Evolutionary conservation across 1,284 basidiomycete genomes (phyloP).

Genomic region (Singerocomus rubriflavus): DNA sequence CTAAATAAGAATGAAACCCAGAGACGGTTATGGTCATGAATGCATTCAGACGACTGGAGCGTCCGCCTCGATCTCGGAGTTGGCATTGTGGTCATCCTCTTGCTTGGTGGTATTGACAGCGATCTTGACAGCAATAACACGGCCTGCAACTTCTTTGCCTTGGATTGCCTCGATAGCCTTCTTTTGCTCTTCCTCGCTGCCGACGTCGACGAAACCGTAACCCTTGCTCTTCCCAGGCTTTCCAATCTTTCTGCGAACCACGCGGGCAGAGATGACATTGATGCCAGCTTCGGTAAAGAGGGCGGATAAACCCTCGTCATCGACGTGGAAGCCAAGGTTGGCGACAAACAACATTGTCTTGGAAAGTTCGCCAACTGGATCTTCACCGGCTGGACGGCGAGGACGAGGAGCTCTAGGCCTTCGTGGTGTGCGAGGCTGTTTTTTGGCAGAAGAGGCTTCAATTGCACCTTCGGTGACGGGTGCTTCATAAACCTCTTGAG

Average conservation of each 20-base stretch:
- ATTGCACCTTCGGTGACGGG: constrained; percentile 36
- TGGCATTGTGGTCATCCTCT: constrained; percentile 35
- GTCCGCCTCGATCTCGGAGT: constrained; percentile 11
- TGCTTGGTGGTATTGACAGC: constrained; percentile 68
- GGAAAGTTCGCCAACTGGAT: constrained; percentile 75
- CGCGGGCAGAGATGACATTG: constrained; percentile 77
- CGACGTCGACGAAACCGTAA: constrained; percentile 92
- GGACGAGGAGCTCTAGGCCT: constrained; percentile 59
- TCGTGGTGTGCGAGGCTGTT: constrained; percentile 51
- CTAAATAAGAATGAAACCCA: constrained; percentile 34
- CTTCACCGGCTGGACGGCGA: constrained; percentile 67
- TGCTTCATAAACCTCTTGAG: constrained; percentile 34
- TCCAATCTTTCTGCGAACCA: constrained; percentile 81
- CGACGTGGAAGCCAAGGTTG: constrained; percentile 90
- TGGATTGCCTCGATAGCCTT: constrained; percentile 81
- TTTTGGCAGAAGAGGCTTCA: constrained; percentile 39
- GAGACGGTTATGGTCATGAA: constrained; percentile 16
- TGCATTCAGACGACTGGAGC: constrained; percentile 19
- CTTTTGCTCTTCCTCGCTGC: constrained; percentile 77
- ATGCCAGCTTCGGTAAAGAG: constrained; percentile 85
- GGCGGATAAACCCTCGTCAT: constrained; percentile 71
- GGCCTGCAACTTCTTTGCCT: constrained; percentile 78
- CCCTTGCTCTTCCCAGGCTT: constrained; percentile 84
- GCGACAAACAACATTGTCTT: constrained; percentile 90
- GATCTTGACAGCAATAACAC: constrained; percentile 83